Base-by-base conservation (phyloP, 495 filamentous ascomycete species). In the Parachaetomium inaequale region DNA sequence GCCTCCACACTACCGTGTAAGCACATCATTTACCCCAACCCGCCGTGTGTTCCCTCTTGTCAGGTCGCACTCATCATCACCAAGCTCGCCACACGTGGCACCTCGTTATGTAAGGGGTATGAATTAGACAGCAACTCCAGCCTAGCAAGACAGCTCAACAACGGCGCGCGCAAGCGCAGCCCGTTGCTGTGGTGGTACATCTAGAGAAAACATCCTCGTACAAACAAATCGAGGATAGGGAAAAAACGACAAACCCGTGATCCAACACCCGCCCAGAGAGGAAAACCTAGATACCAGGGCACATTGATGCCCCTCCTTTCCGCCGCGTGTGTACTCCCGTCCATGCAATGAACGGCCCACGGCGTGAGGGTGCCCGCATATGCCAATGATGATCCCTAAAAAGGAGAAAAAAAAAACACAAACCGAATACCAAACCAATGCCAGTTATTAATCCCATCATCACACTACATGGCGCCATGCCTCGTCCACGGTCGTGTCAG, bases 391-490 rank as follows among this genome's bases (percentile, higher is more conserved):
- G 21, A 29, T 52, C 7, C 52, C 51, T 21, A 14, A 47, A 43
- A 23, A 40, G 21, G n/a, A n/a, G n/a, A 55, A 55, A 36, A 32
- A 1, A 43, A 54, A 52, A 51, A 42, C 34, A 32, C 42, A 32
- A 63, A 51, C 29, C 31, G 7, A 38, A 55, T 28, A 15, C 40
- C 15, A 40, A 64, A 19, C 31, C 46, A n/a, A 57, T 52, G 45
- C 63, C 58, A 46, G 21, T 15, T 52, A 58, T 60, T 64, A 60
- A 36, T 43, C 52, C 45, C 54, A 32, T 53, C 54, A 43, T 62
- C 53, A 56, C 32, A 58, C 61, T 53, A 58, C 61, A 53, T 63
- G 26, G n/a, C 53, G 45, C 49, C 52, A 56, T 56, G 42, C 58
- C 15, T 50, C 40, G 7, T 59, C 15, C 56, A 40, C 31, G 17